These are phyloP conservation scores for Vicia sativa DNA, from an alignment of 306 rosid species.

Conservation along the genomic window DNA sequence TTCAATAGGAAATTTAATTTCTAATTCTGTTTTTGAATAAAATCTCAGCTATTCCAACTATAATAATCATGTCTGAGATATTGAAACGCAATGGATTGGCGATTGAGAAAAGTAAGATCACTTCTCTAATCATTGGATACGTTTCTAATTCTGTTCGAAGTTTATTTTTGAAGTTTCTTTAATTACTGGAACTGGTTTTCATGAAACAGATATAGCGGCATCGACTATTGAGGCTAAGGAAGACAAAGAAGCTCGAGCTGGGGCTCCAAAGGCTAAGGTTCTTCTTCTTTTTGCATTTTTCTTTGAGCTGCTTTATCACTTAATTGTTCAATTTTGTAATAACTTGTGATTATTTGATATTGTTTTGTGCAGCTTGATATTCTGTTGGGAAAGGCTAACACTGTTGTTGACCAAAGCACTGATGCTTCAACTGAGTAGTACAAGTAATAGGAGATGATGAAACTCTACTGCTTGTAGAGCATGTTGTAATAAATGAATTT, in stretches of 20 bases:
- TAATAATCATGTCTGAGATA: conserved; percentile 58
- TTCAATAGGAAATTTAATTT: neutral
- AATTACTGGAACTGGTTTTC: conserved; percentile 4
- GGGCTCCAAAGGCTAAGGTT: conserved; percentile 67
- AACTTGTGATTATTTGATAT: neutral
- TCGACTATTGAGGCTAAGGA: conserved; percentile 49
- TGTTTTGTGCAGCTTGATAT: conserved; percentile 54
- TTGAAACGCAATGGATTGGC: conserved; percentile 64
- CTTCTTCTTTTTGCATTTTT: neutral
- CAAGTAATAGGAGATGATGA: conserved; percentile 11
- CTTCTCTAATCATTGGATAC: neutral
- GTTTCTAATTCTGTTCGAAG: too few species aligned
- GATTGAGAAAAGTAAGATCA: conserved; percentile 61
- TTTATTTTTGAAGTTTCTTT: neutral
- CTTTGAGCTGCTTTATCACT: conserved; percentile 12
- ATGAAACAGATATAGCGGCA: conserved; percentile 39
- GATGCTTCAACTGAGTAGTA: conserved; percentile 29
- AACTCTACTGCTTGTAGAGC: conserved; percentile 30
- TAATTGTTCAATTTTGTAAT: neutral
- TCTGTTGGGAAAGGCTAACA: conserved; percentile 50
- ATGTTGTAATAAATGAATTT: conserved; percentile 18
- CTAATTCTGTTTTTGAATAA: neutral
- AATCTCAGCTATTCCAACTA: conserved; percentile 70
- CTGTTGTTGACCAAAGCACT: conserved; percentile 33
- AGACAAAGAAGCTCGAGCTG: conserved; percentile 42